Evolutionary conservation across 176 grass and related monocot genomes (phyloP).

Genomic region (Aegilops longissima): DNA sequence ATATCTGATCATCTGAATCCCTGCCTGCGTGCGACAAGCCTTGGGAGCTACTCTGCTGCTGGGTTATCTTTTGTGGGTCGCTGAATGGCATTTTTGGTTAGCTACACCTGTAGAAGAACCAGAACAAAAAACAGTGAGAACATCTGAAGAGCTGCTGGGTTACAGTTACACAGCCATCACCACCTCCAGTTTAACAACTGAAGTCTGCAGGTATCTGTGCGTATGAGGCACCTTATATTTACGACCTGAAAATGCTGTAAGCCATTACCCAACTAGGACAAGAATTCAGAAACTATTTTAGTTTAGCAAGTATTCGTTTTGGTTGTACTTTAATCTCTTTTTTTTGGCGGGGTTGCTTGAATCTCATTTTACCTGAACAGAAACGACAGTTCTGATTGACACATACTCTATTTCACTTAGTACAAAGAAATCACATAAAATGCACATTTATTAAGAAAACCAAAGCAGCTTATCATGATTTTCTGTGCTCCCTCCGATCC

Average conservation of each 20-base stretch:
- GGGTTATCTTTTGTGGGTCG: constrained; percentile 15
- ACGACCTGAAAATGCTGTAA: not conserved
- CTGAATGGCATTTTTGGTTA: constrained; percentile 25
- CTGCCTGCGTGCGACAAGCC: not conserved
- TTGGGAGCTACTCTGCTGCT: constrained; percentile 22
- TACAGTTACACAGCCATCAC: not conserved
- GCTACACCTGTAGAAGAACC: constrained; percentile 8
- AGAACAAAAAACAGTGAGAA: constrained; percentile 9
- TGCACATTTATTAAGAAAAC: not conserved
- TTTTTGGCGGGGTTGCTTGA: no score
- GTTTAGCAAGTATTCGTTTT: not conserved
- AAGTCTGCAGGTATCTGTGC: not conserved
- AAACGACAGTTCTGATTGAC: not conserved
- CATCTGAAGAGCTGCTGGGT: not conserved
- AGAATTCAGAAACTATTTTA: not conserved
- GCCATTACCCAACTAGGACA: not conserved
- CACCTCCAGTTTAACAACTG: not conserved
- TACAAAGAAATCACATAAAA: not conserved
- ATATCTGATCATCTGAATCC: constrained; percentile 10
- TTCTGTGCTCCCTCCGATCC: not conserved
- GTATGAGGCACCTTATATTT: not conserved
- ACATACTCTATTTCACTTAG: not conserved
- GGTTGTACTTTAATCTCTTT: not conserved
- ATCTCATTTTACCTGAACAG: not conserved
- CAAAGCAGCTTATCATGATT: not conserved